A percentile compares a stretch with the other conserved stretches of the same genome.
These are phyloP conservation scores for Rhodamnia argentea DNA, from an alignment of 345 rosid genomes.

Conservation along the genomic window DNA sequence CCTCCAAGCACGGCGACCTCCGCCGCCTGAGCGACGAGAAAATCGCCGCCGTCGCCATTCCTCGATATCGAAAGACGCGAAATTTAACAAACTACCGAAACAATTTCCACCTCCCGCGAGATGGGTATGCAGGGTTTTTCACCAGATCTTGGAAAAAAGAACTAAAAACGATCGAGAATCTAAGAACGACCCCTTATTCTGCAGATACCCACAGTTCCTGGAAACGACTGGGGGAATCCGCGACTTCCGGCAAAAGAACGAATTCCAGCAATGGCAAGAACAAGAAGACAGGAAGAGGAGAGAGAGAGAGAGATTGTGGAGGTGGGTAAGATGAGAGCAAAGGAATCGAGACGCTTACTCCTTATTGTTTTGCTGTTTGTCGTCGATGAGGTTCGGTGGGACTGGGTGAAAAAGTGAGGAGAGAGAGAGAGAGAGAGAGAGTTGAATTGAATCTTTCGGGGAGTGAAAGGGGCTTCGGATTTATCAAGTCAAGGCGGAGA, in stretches of 20 bases:
- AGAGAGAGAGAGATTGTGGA: background rate
- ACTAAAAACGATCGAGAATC: background rate
- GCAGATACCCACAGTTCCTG: background rate
- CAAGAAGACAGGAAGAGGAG: background rate
- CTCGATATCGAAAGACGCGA: background rate
- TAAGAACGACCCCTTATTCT: background rate
- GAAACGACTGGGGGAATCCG: background rate
- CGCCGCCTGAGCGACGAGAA: slow-evolving; percentile 75
- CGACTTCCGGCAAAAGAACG: background rate
- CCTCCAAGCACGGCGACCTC: slow-evolving; percentile 70
- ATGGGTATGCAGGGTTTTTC: background rate
- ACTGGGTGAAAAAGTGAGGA: background rate
- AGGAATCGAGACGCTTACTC: background rate
- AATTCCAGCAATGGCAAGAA: background rate
- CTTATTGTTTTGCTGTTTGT: background rate
- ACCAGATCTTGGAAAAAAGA: background rate
- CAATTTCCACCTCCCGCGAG: background rate
- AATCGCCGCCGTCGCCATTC: slow-evolving; percentile 78
- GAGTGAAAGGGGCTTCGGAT: background rate
- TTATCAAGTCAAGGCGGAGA: background rate
- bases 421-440: background rate
- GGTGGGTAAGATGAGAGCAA: background rate
- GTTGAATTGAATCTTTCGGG: background rate
- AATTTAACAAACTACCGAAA: background rate
- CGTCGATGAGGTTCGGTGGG: background rate